Conservation (phyloP, 495 filamentous ascomycete species). For the Cudoniella acicularis region DNA sequence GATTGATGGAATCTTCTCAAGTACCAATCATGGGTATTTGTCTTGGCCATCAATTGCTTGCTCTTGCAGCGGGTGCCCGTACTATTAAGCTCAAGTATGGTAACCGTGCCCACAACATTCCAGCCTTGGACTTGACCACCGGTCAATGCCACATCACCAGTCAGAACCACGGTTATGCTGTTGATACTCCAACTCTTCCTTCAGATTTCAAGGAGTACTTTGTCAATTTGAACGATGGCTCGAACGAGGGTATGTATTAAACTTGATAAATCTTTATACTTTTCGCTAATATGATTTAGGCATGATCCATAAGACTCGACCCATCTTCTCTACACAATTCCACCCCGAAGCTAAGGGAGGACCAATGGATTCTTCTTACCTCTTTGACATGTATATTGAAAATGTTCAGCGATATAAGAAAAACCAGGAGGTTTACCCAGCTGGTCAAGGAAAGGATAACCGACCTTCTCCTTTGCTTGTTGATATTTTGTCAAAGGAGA, state of each 20-base stretch:
- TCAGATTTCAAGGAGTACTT: conserved; percentile 96
- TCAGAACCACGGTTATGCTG: conserved; percentile 98
- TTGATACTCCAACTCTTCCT: conserved; percentile 79
- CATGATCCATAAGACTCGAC: conserved; percentile 82
- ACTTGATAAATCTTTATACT: neutral
- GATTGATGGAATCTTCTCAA: conserved; percentile 84
- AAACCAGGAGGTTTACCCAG: conserved; percentile 61
- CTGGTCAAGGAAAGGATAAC: conserved; percentile 62
- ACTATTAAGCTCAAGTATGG: conserved; percentile 97
- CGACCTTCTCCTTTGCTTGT: conserved; percentile 80
- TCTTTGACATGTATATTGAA: conserved; percentile 94
- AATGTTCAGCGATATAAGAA: conserved; percentile 86
- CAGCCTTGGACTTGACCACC: conserved; percentile 87
- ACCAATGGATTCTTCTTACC: conserved; percentile 85
- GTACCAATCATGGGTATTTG: conserved; percentile 97
- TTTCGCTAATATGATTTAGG: conserved; percentile 50
- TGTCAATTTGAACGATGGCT: conserved; percentile 91
- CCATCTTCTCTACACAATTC: conserved; percentile 98
- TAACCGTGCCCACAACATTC: conserved; percentile 98
- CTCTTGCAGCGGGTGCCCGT: conserved; percentile 75
- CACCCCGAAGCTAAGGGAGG: conserved; percentile 97
- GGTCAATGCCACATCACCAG: conserved; percentile 97
- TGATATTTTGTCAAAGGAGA: conserved; percentile 87
- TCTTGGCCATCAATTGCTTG: conserved; percentile 85
- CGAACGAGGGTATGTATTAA: conserved; percentile 68